Conservation (phyloP, 2,329 filamentous ascomycete genomes). For the Scytalidium sp. region DNA sequence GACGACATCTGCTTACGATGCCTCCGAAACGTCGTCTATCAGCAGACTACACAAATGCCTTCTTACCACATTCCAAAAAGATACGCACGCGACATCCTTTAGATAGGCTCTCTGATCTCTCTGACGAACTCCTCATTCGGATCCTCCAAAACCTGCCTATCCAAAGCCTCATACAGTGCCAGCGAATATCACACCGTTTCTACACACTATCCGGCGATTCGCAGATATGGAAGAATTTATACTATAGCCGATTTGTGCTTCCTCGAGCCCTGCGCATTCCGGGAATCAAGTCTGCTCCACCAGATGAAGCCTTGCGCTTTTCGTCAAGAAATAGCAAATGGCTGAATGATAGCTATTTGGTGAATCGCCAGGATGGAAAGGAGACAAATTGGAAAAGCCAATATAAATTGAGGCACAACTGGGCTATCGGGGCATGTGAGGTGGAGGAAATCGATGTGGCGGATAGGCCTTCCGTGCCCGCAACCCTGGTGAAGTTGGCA, state of each 20-base stretch:
- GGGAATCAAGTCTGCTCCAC: conserved; percentile 48
- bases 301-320: conserved; percentile 21
- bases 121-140: conserved; percentile 83
- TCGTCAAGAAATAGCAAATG: conserved; percentile 46
- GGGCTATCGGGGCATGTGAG: conserved; percentile 77
- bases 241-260: conserved; percentile 83
- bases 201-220: conserved; percentile 71
- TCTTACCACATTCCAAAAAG: conserved; percentile 13
- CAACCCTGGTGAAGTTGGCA: conserved; percentile 70
- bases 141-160: conserved; percentile 77
- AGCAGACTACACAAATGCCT: background rate
- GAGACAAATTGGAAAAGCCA: conserved; percentile 80
- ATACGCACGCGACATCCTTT: conserved; percentile 16
- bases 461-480: conserved; percentile 44
- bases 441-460: conserved; percentile 65
- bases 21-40: conserved; percentile 3
- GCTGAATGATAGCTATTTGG: conserved; percentile 36
- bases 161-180: conserved; percentile 59
- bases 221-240: conserved; percentile 87
- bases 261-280: conserved; percentile 76
- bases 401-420: conserved; percentile 88
- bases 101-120: conserved; percentile 71
- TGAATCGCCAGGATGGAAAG: conserved; percentile 21
- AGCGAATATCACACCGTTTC: conserved; percentile 72
- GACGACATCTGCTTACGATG: background rate